Percentiles rank a stretch among this genome's conserved stretches.
Conservation (phyloP, 495 filamentous ascomycete genomes). For the Daldinia vernicosa region DNA sequence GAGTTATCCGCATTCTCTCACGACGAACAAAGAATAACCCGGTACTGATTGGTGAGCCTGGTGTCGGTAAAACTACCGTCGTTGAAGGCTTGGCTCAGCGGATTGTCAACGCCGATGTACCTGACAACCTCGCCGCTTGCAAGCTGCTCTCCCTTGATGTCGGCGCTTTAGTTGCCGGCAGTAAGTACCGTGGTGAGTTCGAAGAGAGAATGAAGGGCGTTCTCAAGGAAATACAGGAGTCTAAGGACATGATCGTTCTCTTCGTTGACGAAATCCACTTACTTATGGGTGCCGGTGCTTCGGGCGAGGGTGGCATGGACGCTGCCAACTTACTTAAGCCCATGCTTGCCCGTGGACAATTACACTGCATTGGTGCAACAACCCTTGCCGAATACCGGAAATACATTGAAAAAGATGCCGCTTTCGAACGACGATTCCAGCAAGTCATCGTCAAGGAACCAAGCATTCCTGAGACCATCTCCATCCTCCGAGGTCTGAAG, state of each 20-base stretch:
- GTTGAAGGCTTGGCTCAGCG: slow-evolving; percentile 95
- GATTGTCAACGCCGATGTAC: slow-evolving; percentile 95
- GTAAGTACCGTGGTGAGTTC: slow-evolving; percentile 98
- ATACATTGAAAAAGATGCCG: slow-evolving; percentile 98
- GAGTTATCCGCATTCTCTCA: slow-evolving; percentile 92
- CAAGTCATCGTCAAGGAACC: slow-evolving; percentile 97
- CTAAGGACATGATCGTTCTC: slow-evolving; percentile 95
- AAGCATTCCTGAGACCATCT: slow-evolving; percentile 85
- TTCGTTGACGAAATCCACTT: slow-evolving; percentile 99
- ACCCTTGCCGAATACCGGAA: slow-evolving; percentile 96
- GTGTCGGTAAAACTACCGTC: slow-evolving; percentile 98
- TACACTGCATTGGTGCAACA: slow-evolving; percentile 97
- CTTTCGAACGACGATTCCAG: slow-evolving; percentile 98
- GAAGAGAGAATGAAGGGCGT: slow-evolving; percentile 99
- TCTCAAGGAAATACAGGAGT: slow-evolving; percentile 93
- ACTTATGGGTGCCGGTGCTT: slow-evolving; percentile 94
- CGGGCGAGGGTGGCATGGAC: slow-evolving; percentile 97
- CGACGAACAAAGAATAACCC: slow-evolving; percentile 98
- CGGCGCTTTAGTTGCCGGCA: slow-evolving; percentile 91
- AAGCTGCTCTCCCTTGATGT: slow-evolving; percentile 94
- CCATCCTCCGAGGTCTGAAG: slow-evolving; percentile 95
- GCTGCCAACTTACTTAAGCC: slow-evolving; percentile 95
- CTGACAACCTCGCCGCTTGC: slow-evolving; percentile 93
- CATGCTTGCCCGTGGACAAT: slow-evolving; percentile 93
- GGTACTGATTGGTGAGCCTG: slow-evolving; percentile 91